Evolutionary conservation across 768 basidiomycete species (phyloP).

Genomic region (Cystobasidium tubakii): DNA sequence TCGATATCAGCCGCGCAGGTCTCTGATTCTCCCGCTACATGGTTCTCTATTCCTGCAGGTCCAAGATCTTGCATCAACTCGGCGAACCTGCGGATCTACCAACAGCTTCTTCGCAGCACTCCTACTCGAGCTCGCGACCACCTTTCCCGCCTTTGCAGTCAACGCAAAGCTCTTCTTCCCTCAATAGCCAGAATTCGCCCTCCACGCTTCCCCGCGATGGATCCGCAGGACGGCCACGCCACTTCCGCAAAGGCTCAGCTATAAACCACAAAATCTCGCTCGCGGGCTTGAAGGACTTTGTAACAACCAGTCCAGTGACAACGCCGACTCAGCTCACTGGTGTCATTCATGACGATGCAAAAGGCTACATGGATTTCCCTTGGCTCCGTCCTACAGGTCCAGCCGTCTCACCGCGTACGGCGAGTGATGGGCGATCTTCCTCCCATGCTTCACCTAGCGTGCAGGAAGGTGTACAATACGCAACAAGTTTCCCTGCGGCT

Average conservation of each 20-base stretch:
- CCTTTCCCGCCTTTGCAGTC: not conserved
- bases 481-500: not conserved
- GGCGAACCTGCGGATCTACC: slow-evolving; percentile 30
- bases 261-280: slow-evolving; percentile 4
- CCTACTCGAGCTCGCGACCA: not conserved
- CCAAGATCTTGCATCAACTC: slow-evolving; percentile 29
- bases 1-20: not conserved
- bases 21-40: not conserved
- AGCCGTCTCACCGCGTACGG: not conserved
- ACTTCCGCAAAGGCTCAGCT: slow-evolving; percentile 1
- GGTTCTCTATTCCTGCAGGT: slow-evolving; percentile 8
- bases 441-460: not conserved
- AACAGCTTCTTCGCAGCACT: not conserved
- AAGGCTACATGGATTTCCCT: not conserved
- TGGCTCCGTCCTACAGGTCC: not conserved
- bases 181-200: not conserved
- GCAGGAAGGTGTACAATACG: not conserved
- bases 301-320: not conserved
- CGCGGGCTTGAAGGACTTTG: not conserved
- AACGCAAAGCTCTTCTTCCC: not conserved
- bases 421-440: not conserved
- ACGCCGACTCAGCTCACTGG: slow-evolving; percentile 6
- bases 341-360: not conserved
- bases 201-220: not conserved
- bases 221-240: not conserved